These are phyloP conservation scores for Penicillium longicatenatum DNA, from an alignment of 495 filamentous ascomycete species.

Conservation along the genomic window DNA sequence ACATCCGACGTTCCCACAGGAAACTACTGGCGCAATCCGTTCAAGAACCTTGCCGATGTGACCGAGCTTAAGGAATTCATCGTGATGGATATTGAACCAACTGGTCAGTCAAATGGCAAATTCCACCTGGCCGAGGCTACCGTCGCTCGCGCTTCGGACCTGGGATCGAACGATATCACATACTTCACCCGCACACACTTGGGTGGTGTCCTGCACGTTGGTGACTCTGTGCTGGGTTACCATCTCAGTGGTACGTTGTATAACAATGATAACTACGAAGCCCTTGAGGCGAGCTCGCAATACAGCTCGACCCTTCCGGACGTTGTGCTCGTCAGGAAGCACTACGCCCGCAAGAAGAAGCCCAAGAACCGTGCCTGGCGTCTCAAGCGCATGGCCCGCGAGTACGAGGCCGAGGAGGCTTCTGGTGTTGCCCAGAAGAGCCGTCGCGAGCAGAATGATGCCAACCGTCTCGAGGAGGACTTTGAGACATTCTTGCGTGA, in stretches of 20 bases:
- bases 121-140: slow-evolving; percentile 83
- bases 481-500: slow-evolving; percentile 97
- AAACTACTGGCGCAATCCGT: slow-evolving; percentile 87
- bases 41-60: slow-evolving; percentile 78
- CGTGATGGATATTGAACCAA: slow-evolving; percentile 88
- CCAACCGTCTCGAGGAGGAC: slow-evolving; percentile 81
- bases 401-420: slow-evolving; percentile 70
- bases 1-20: slow-evolving; percentile 78
- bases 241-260: slow-evolving; percentile 84
- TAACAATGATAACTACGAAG: slow-evolving; percentile 84
- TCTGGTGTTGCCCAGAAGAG: slow-evolving; percentile 32
- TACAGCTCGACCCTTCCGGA: slow-evolving; percentile 82
- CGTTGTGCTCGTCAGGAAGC: slow-evolving; percentile 94
- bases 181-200: slow-evolving; percentile 91
- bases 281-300: slow-evolving; percentile 66
- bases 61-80: slow-evolving; percentile 89
- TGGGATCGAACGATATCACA: slow-evolving; percentile 82
- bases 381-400: slow-evolving; percentile 87
- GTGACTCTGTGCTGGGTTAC: slow-evolving; percentile 92
- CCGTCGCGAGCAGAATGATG: slow-evolving; percentile 69
- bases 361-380: slow-evolving; percentile 87
- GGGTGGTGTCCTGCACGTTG: slow-evolving; percentile 80
- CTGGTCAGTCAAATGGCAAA: slow-evolving; percentile 73
- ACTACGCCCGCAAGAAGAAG: slow-evolving; percentile 85
- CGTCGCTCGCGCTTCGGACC: slow-evolving; percentile 82